A percentile compares a stretch with the other conserved stretches of the same genome.
Evolutionary conservation across 805 yeast genomes (phyloP).

Genomic region (Scheffersomyces coipomensis): DNA sequence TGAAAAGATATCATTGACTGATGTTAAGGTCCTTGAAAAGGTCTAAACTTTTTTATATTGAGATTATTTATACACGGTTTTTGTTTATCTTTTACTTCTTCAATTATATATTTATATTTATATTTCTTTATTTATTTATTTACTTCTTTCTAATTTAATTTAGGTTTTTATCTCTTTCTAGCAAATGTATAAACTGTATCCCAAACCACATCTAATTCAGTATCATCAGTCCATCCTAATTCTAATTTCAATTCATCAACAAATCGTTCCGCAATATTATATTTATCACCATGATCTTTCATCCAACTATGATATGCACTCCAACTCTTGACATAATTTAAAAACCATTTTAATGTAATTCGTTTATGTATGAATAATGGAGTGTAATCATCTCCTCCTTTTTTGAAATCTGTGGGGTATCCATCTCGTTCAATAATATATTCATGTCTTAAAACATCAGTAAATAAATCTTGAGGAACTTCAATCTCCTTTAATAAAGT

Average conservation of each 20-base stretch:
- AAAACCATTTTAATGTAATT: slow-evolving; percentile 16
- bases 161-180: slow-evolving; percentile 14
- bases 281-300: slow-evolving; percentile 25
- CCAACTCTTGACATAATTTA: slow-evolving; percentile 33
- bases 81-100: too few species aligned
- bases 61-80: too few species aligned
- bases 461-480: slow-evolving; percentile 22
- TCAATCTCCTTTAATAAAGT: slow-evolving; percentile 38
- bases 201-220: slow-evolving; percentile 48
- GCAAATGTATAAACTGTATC: slow-evolving; percentile 56
- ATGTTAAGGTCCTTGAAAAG: background rate
- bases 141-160: too few species aligned
- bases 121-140: too few species aligned
- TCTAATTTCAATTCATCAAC: slow-evolving; percentile 40
- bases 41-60: too few species aligned
- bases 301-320: slow-evolving; percentile 40
- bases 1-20: background rate
- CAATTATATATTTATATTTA: too few species aligned
- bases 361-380: slow-evolving; percentile 9
- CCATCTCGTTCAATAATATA: slow-evolving; percentile 18
- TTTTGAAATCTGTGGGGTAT: background rate
- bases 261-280: slow-evolving; percentile 49
- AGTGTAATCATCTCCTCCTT: background rate
- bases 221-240: slow-evolving; percentile 47
- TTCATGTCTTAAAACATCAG: slow-evolving; percentile 22